phyloP scores from a whole-genome alignment of 2,329 filamentous ascomycete genomes.

The Pyricularia grisea region DNA sequence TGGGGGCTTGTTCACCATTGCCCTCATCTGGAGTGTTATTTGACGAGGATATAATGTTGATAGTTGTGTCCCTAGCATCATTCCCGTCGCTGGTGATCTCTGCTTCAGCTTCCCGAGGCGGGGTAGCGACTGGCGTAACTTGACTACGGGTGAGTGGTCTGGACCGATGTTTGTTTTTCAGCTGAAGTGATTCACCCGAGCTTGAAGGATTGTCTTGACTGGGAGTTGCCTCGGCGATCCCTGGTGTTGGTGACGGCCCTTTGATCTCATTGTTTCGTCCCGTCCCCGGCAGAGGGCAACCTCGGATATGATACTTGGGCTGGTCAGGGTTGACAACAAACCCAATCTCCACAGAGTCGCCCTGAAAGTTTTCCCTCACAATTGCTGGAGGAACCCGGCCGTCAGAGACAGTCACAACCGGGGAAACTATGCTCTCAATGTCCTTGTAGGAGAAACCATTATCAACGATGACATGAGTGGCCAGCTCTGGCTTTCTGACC shows the following conservation, averaged over 20 bases:
- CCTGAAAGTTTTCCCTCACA: constrained; percentile 59
- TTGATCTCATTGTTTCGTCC: not conserved
- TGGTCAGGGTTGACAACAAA: constrained; percentile 49
- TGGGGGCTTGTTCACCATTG: not conserved
- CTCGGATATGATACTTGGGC: constrained; percentile 49
- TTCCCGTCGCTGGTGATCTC: not conserved
- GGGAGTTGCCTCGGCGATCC: not conserved
- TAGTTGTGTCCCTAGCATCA: not conserved
- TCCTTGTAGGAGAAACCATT: constrained; percentile 54
- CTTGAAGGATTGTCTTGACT: constrained; percentile 9
- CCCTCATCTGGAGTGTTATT: constrained; percentile 4
- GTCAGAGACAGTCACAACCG: constrained; percentile 11
- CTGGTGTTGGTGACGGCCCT: not conserved
- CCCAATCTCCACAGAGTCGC: constrained; percentile 56
- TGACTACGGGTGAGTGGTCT: constrained; percentile 10
- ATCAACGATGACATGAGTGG: constrained; percentile 78
- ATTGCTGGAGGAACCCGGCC: constrained; percentile 28
- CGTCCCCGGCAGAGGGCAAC: constrained; percentile 24
- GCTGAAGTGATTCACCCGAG: constrained; percentile 29
- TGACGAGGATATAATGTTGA: constrained; percentile 10
- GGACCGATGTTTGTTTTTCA: constrained; percentile 33
- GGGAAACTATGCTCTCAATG: constrained; percentile 46
- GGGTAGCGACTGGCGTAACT: constrained; percentile 5
- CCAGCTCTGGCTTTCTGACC: constrained; percentile 44
- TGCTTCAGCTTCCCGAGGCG: not conserved